Conservation (phyloP, 2,329 filamentous ascomycete genomes). For the Chalaropsis ovoidea region DNA sequence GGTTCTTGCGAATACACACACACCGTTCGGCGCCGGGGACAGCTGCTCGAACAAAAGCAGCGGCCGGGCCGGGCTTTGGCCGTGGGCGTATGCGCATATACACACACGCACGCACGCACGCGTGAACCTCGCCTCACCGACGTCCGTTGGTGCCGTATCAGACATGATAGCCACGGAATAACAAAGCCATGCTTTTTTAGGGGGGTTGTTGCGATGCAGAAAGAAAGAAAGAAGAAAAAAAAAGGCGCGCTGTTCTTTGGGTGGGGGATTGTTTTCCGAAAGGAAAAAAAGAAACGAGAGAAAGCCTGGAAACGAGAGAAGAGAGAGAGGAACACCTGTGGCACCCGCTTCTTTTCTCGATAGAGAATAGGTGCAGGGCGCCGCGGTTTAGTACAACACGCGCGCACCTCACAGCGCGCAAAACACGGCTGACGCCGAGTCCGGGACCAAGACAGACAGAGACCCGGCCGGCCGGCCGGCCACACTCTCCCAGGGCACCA, state of each 20-base stretch:
- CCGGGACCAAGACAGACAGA: neutral
- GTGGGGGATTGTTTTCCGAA: too few species aligned
- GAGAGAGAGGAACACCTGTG: neutral
- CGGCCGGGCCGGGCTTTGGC: too few species aligned
- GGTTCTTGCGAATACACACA: too few species aligned
- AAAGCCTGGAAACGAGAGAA: neutral
- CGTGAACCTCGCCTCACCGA: neutral
- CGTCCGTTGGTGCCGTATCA: neutral
- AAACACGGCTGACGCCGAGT: too few species aligned
- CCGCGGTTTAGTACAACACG: neutral
- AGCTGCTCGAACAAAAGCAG: neutral
- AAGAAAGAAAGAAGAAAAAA: neutral
- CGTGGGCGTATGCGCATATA: too few species aligned
- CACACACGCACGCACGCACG: neutral
- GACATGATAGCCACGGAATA: slow-evolving; percentile 15
- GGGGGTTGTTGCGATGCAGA: neutral
- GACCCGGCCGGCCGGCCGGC: neutral
- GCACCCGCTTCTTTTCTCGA: neutral
- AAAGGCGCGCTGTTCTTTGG: too few species aligned
- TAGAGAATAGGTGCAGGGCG: neutral
- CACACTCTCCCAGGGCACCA: too few species aligned
- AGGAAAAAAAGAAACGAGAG: neutral
- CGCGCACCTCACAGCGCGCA: neutral
- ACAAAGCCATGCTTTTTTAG: slow-evolving; percentile 9
- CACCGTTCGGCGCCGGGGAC: neutral